Evolutionary conservation across 768 basidiomycete species (phyloP).

Genomic region (Suillus tomentosus): DNA sequence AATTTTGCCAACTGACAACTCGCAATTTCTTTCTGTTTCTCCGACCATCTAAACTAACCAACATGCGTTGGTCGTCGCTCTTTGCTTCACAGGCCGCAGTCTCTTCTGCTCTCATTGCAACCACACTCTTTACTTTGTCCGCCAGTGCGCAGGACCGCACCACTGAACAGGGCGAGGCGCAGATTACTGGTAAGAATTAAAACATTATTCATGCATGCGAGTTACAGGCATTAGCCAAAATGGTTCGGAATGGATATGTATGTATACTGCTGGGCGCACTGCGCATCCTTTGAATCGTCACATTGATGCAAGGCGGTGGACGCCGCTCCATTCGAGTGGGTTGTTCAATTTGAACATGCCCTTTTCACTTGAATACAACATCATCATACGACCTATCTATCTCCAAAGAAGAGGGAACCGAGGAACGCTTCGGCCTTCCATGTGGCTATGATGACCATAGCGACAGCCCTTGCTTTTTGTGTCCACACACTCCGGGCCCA

Average conservation of each 20-base stretch:
- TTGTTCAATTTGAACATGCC: neutral
- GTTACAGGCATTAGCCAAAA: neutral
- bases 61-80: conserved; percentile 25
- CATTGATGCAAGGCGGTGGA: neutral
- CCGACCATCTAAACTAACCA: neutral
- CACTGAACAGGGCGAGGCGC: conserved; percentile 37
- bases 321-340: neutral
- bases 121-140: conserved; percentile 11
- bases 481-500: neutral
- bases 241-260: too few species aligned
- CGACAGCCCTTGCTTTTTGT: too few species aligned
- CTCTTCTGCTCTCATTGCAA: conserved; percentile 11
- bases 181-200: conserved; percentile 36
- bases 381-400: neutral
- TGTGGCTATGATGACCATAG: neutral
- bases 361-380: neutral
- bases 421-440: neutral
- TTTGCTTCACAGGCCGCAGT: conserved; percentile 13
- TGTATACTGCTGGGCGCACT: too few species aligned
- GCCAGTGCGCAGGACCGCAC: conserved; percentile 32
- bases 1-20: neutral
- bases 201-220: neutral
- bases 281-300: neutral
- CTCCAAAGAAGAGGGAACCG: neutral
- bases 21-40: neutral